Conservation (phyloP, 2,329 filamentous ascomycete species). For the Alternaria consortialis region DNA sequence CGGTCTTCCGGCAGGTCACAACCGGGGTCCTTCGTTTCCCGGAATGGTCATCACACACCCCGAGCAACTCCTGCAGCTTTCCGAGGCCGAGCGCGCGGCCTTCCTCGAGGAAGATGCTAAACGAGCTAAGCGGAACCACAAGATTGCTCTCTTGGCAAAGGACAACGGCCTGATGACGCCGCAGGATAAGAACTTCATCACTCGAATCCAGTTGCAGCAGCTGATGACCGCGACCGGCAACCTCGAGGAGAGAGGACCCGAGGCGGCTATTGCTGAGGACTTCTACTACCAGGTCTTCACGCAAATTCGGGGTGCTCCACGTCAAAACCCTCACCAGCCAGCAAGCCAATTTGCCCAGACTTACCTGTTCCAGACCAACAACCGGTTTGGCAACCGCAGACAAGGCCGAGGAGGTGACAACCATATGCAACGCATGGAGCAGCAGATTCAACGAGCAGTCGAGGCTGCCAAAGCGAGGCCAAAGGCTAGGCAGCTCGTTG, state of each 20-base stretch:
- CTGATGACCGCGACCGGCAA: slow-evolving; percentile 92
- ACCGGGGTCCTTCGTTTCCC: slow-evolving; percentile 59
- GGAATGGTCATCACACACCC: slow-evolving; percentile 70
- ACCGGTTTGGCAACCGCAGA: slow-evolving; percentile 78
- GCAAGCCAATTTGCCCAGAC: slow-evolving; percentile 97
- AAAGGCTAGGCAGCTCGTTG: slow-evolving; percentile 96
- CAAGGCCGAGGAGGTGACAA: slow-evolving; percentile 89
- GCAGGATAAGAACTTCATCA: slow-evolving; percentile 99
- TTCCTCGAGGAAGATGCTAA: slow-evolving; percentile 92
- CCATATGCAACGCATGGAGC: slow-evolving; percentile 98
- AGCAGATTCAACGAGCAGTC: slow-evolving; percentile 96
- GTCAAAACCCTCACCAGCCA: slow-evolving; percentile 91
- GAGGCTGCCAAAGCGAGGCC: slow-evolving; percentile 97
- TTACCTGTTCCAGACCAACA: slow-evolving; percentile 94
- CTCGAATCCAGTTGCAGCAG: slow-evolving; percentile 95
- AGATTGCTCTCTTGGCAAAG: slow-evolving; percentile 91
- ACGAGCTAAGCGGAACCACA: slow-evolving; percentile 96
- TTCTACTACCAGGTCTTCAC: slow-evolving; percentile 99
- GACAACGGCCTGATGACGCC: slow-evolving; percentile 99
- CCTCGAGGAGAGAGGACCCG: slow-evolving; percentile 78
- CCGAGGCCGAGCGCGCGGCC: slow-evolving; percentile 82
- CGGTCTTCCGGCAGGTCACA: slow-evolving; percentile 48
- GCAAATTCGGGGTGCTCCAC: slow-evolving; percentile 88
- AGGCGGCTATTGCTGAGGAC: slow-evolving; percentile 86
- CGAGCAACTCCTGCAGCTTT: slow-evolving; percentile 77